Evolutionary conservation across 495 filamentous ascomycete genomes (phyloP).

Genomic region (Penicillium samsonianum): DNA sequence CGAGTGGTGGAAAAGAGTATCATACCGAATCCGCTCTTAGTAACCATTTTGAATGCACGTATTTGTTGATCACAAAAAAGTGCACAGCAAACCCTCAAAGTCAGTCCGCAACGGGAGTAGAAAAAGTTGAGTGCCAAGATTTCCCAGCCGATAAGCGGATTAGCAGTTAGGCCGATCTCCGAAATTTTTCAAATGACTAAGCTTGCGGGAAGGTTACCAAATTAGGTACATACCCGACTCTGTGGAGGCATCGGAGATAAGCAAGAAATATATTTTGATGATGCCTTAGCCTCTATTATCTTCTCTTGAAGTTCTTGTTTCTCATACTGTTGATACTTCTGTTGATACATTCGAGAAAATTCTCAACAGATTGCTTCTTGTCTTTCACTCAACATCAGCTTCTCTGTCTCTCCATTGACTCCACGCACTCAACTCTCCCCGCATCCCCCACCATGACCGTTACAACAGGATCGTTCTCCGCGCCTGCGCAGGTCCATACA

Average conservation of each 20-base stretch:
- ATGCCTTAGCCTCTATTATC: not conserved
- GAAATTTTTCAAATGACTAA: constrained; percentile 10
- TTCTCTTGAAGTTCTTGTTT: not conserved
- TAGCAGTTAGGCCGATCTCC: constrained; percentile 44
- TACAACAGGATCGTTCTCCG: constrained; percentile 53
- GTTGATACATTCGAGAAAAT: not conserved
- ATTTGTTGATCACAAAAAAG: constrained; percentile 16
- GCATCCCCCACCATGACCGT: constrained; percentile 36
- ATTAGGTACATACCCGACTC: constrained; percentile 11
- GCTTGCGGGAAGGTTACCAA: constrained; percentile 18
- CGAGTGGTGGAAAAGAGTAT: constrained; percentile 9
- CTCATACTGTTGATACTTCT: not conserved
- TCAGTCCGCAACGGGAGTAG: constrained; percentile 19
- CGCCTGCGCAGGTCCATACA: constrained; percentile 56
- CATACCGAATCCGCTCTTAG: constrained; percentile 47
- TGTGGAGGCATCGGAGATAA: not conserved
- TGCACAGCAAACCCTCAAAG: constrained; percentile 15
- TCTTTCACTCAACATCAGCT: not conserved
- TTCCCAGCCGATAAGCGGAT: constrained; percentile 48
- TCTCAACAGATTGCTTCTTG: not conserved
- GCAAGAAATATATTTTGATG: constrained; percentile 5
- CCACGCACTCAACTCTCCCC: constrained; percentile 6
- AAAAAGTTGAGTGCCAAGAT: constrained; percentile 44
- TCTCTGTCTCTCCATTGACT: constrained; percentile 4
- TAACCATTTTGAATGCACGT: constrained; percentile 44